phyloP scores from a whole-genome alignment of 208 protist species.

The Trichomonas tenax region DNA sequence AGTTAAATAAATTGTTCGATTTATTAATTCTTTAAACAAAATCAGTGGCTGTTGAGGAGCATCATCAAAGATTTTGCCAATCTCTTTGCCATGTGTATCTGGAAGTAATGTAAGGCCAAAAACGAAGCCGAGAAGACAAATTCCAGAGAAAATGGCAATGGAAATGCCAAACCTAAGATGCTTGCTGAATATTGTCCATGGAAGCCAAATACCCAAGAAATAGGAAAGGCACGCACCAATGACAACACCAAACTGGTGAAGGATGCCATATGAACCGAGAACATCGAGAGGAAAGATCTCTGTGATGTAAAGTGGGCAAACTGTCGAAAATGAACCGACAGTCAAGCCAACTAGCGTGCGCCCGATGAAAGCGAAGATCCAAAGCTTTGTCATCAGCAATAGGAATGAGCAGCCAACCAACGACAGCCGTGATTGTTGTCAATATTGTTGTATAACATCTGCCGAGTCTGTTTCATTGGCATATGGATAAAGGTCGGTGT shows the following conservation, averaged over 20 bases:
- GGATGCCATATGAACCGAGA: neutral
- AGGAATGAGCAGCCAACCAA: neutral
- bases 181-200: neutral
- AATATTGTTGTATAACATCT: neutral
- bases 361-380: neutral
- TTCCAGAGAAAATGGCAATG: neutral
- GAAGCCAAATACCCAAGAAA: neutral
- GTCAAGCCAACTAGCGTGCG: neutral
- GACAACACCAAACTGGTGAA: neutral
- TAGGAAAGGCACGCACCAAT: neutral
- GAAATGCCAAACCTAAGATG: too few relatives aligned
- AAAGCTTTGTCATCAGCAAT: neutral
- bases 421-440: neutral
- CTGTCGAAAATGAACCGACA: neutral
- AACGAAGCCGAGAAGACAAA: neutral
- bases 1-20: too few relatives aligned
- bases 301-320: neutral
- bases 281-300: neutral
- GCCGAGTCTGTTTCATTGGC: neutral
- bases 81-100: neutral
- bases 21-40: too few relatives aligned
- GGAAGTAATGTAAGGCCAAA: neutral
- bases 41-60: too few relatives aligned
- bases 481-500: neutral
- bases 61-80: neutral